A percentile compares a stretch with the other conserved stretches of the same genome.
phyloP scores from a whole-genome alignment of 2,329 filamentous ascomycete species.

The Pezicula rhizophila region DNA sequence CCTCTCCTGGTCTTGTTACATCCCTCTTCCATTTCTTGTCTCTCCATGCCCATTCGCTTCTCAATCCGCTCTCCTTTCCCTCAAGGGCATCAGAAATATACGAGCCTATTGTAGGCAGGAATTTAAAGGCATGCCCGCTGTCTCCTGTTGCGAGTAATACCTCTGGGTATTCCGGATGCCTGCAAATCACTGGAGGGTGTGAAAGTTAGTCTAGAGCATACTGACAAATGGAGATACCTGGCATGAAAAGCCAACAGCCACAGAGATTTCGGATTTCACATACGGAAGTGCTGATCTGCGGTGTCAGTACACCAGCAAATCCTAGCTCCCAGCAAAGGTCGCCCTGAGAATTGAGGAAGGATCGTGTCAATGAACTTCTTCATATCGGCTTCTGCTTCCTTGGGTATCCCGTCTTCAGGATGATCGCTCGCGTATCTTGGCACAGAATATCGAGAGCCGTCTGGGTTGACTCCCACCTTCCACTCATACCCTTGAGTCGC shows the following conservation, averaged over 20 bases:
- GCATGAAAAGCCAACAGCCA: too few species aligned
- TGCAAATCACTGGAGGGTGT: not conserved
- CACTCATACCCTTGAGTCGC: slow-evolving; percentile 40
- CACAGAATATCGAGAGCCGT: slow-evolving; percentile 32
- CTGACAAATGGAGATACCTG: too few species aligned
- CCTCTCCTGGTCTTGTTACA: slow-evolving; percentile 7
- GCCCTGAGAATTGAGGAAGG: slow-evolving; percentile 38
- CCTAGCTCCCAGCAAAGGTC: slow-evolving; percentile 40
- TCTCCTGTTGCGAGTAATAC: slow-evolving; percentile 39
- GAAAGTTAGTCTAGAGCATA: too few species aligned
- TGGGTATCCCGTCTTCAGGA: slow-evolving; percentile 34
- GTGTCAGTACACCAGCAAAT: slow-evolving; percentile 50
- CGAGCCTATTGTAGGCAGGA: slow-evolving; percentile 34
- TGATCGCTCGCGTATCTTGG: slow-evolving; percentile 27
- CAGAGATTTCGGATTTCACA: too few species aligned
- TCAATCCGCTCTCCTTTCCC: slow-evolving; percentile 5
- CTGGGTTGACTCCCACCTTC: not conserved
- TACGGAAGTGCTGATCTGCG: slow-evolving; percentile 25
- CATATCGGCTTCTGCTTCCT: slow-evolving; percentile 39
- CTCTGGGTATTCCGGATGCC: slow-evolving; percentile 4
- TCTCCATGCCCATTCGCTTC: slow-evolving; percentile 5
- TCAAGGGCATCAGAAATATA: slow-evolving; percentile 7
- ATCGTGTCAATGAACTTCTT: slow-evolving; percentile 38
- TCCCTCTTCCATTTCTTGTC: slow-evolving; percentile 5
- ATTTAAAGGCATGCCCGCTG: slow-evolving; percentile 39